Evolutionary conservation across 2,329 filamentous ascomycete genomes (phyloP).

Genomic region (Capronia americana): DNA sequence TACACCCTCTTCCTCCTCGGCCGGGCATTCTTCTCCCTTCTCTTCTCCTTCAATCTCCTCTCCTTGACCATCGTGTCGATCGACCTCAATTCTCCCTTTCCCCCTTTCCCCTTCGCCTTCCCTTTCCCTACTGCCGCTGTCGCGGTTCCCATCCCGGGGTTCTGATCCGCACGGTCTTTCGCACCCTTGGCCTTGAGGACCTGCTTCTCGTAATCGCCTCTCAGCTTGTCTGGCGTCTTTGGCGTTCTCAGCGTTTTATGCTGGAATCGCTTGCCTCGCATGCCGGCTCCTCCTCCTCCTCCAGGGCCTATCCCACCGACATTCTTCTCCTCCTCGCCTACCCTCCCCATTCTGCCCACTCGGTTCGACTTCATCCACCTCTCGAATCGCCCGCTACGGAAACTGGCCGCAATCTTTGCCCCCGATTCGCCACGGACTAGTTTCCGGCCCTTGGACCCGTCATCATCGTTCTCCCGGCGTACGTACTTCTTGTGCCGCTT

Average conservation of each 20-base stretch:
- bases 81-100: conserved; percentile 60
- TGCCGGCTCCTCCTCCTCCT: neutral
- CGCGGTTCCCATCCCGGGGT: conserved; percentile 15
- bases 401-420: conserved; percentile 92
- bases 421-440: conserved; percentile 89
- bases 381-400: conserved; percentile 93
- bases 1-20: conserved; percentile 52
- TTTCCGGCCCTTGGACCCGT: conserved; percentile 72
- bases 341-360: conserved; percentile 75
- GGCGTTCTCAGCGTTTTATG: conserved; percentile 88
- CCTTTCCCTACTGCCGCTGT: conserved; percentile 35
- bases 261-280: conserved; percentile 69
- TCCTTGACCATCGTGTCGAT: conserved; percentile 85
- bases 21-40: conserved; percentile 85
- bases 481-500: conserved; percentile 97
- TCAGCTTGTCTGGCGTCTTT: conserved; percentile 89
- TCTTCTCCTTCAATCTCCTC: conserved; percentile 76
- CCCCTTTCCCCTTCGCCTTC: conserved; percentile 1
- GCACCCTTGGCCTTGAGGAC: conserved; percentile 90
- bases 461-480: conserved; percentile 86
- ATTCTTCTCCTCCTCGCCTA: conserved; percentile 77
- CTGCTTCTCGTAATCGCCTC: conserved; percentile 86
- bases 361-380: conserved; percentile 88
- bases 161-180: conserved; percentile 65
- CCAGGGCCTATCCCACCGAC: neutral